Conservation (phyloP, 2,329 filamentous ascomycete genomes). For the Emmonsiellopsis sp. region DNA sequence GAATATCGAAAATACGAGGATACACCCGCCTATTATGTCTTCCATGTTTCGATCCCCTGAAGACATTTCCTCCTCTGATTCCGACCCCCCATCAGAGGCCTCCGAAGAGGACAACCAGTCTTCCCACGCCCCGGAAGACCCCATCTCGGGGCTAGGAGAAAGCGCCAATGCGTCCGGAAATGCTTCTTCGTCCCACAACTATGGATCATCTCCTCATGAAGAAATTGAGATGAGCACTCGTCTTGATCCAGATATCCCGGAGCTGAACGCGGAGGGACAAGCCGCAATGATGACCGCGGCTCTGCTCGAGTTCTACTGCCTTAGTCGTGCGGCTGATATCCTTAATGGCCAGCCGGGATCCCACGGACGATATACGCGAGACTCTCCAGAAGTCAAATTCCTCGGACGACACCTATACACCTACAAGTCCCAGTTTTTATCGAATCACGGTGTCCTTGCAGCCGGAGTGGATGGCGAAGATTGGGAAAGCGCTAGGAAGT, state of each 20-base stretch:
- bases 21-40: conserved; percentile 16
- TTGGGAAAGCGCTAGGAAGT: conserved; percentile 25
- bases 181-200: not conserved
- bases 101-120: conserved; percentile 11
- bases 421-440: conserved; percentile 33
- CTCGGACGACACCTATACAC: conserved; percentile 33
- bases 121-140: not conserved
- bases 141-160: not conserved
- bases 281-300: conserved; percentile 34
- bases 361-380: conserved; percentile 25
- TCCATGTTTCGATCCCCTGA: conserved; percentile 32
- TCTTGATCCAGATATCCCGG: conserved; percentile 10
- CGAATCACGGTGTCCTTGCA: conserved; percentile 31
- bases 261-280: conserved; percentile 27
- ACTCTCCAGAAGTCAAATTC: conserved; percentile 33
- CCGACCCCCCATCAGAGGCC: conserved; percentile 21
- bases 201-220: not conserved
- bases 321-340: conserved; percentile 34
- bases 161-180: not conserved
- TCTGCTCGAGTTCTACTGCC: conserved; percentile 36
- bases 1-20: not conserved
- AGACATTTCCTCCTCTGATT: conserved; percentile 29
- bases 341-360: conserved; percentile 31
- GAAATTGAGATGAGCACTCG: conserved; percentile 6
- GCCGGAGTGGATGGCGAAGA: conserved; percentile 31